Conservation (phyloP, 768 basidiomycete genomes). For the Coprinopsis cinerea region DNA sequence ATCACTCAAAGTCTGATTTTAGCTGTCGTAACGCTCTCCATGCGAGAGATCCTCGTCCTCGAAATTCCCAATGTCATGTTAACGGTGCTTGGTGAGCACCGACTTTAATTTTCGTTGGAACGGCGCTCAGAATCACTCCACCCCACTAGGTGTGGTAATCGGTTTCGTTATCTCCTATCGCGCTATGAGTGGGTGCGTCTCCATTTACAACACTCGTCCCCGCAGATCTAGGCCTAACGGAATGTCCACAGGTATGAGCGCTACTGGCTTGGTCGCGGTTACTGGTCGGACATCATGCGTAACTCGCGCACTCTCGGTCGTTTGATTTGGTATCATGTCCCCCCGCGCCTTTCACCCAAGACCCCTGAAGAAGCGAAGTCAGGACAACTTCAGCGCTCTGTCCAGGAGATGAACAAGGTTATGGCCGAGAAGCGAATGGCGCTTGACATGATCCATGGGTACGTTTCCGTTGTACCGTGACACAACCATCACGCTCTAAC, state of each 20-base stretch:
- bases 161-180: conserved; percentile 68
- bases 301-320: conserved; percentile 44
- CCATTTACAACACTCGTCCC: not conserved
- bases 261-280: conserved; percentile 54
- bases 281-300: conserved; percentile 53
- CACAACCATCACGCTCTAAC: not conserved
- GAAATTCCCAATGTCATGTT: conserved; percentile 52
- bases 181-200: conserved; percentile 48
- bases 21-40: conserved; percentile 37
- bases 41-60: conserved; percentile 32
- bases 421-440: conserved; percentile 61
- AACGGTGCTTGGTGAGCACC: conserved; percentile 47
- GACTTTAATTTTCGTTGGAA: not conserved
- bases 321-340: conserved; percentile 59
- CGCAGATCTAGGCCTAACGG: not conserved
- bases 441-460: conserved; percentile 55
- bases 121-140: not conserved
- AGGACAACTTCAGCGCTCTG: conserved; percentile 25
- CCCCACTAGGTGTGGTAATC: conserved; percentile 37
- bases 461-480: conserved; percentile 11
- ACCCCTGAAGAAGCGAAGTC: conserved; percentile 29
- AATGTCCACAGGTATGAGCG: conserved; percentile 43
- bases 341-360: conserved; percentile 39
- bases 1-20: not conserved
- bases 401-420: conserved; percentile 39